Conservation (phyloP, 129 eudicot species). For the Flaveria brownii region DNA sequence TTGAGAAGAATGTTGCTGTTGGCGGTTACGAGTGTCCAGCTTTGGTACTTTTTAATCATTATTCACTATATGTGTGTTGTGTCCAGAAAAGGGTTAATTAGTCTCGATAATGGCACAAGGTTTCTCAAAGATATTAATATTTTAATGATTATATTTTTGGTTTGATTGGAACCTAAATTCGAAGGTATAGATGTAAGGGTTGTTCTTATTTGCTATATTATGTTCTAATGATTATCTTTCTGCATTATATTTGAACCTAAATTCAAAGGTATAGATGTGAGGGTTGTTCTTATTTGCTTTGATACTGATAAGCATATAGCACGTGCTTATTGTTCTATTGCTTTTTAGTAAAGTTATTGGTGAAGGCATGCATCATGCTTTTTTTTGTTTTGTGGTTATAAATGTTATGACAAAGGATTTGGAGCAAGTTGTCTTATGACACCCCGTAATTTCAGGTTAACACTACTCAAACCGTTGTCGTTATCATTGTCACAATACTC, state of each 20-base stretch:
- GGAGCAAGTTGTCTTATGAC: slow-evolving; percentile 19
- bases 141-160: neutral
- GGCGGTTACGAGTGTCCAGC: slow-evolving; percentile 98
- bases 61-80: no score
- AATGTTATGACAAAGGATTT: slow-evolving; percentile 72
- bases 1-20: slow-evolving; percentile 82
- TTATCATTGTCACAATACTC: no score
- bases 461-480: no score
- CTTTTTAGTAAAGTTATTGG: neutral
- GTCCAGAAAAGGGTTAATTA: no score
- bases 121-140: slow-evolving; percentile 58
- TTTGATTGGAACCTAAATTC: neutral
- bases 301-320: neutral
- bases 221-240: neutral
- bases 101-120: slow-evolving; percentile 55
- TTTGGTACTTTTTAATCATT: slow-evolving; percentile 51
- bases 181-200: no score
- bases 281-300: no score
- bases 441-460: no score
- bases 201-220: no score
- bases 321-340: neutral
- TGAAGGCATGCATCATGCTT: neutral
- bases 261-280: no score
- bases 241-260: neutral
- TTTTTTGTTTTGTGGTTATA: neutral